A percentile compares a stretch with the other conserved stretches of the same genome.
Conservation (phyloP, 805 yeast genomes). For the Metschnikowia cerradonensis region DNA sequence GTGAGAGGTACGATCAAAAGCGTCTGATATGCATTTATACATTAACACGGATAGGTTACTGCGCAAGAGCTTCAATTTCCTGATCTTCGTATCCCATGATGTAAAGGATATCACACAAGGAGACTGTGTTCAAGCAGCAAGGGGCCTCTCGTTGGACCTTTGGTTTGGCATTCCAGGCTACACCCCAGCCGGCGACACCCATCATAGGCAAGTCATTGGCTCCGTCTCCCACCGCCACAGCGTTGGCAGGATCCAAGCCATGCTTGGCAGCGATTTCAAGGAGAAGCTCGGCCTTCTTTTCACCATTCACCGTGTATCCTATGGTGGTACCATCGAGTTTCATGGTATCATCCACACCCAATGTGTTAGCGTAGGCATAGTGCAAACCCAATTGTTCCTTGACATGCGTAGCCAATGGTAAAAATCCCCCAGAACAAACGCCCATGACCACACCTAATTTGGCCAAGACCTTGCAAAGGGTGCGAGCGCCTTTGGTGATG, state of each 20-base stretch:
- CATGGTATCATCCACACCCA: slow-evolving; percentile 44
- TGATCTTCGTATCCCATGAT: slow-evolving; percentile 68
- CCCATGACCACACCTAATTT: slow-evolving; percentile 65
- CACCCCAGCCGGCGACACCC: slow-evolving; percentile 86
- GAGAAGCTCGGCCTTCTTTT: slow-evolving; percentile 71
- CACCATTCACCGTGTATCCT: slow-evolving; percentile 86
- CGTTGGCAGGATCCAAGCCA: slow-evolving; percentile 45
- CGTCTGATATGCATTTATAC: neutral
- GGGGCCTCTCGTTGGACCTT: slow-evolving; percentile 84
- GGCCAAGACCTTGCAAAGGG: slow-evolving; percentile 61
- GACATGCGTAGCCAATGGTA: slow-evolving; percentile 79
- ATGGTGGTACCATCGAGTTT: slow-evolving; percentile 68
- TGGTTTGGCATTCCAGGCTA: slow-evolving; percentile 98
- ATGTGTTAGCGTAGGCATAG: slow-evolving; percentile 82
- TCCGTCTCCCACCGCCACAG: slow-evolving; percentile 94
- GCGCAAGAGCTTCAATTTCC: slow-evolving; percentile 37
- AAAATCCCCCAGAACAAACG: slow-evolving; percentile 92
- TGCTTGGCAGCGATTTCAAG: slow-evolving; percentile 56
- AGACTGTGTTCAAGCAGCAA: slow-evolving; percentile 67
- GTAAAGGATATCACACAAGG: slow-evolving; percentile 72
- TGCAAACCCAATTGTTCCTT: slow-evolving; percentile 66
- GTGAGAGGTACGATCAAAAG: slow-evolving; percentile 50
- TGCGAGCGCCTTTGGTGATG: slow-evolving; percentile 83
- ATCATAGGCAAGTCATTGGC: slow-evolving; percentile 94
- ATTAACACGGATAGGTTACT: neutral